A percentile compares a stretch with the other conserved stretches of the same genome.
phyloP scores from a whole-genome alignment of 257 asterid species.

The Solanum chaucha region DNA sequence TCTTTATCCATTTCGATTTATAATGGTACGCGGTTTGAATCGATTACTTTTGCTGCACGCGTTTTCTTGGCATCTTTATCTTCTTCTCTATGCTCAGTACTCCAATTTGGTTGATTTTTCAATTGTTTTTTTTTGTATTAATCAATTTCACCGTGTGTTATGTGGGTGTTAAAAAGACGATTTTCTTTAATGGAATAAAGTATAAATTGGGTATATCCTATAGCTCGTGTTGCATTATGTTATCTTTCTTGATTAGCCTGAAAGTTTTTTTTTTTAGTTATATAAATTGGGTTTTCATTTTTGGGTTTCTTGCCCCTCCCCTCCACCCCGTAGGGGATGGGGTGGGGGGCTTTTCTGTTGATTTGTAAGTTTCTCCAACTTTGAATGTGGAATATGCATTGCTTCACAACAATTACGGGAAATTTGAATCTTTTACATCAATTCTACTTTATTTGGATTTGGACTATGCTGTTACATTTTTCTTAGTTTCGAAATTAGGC shows the following conservation, averaged over 20 bases:
- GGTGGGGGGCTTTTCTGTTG: background rate
- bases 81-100: background rate
- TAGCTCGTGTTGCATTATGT: background rate
- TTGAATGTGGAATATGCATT: background rate
- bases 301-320: background rate
- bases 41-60: background rate
- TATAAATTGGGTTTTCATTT: background rate
- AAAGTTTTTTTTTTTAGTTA: background rate
- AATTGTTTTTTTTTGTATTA: background rate
- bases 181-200: background rate
- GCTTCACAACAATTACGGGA: background rate
- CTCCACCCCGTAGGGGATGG: background rate
- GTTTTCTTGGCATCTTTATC: background rate
- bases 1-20: background rate
- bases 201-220: background rate
- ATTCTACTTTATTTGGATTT: background rate
- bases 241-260: background rate
- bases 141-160: background rate
- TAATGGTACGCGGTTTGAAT: background rate
- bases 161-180: background rate
- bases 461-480: background rate
- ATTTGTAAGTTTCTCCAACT: background rate
- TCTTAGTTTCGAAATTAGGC: background rate
- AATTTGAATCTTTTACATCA: background rate
- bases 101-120: background rate